Conservation (phyloP, 305 asterid genomes). For the Coffea humblotiana region DNA sequence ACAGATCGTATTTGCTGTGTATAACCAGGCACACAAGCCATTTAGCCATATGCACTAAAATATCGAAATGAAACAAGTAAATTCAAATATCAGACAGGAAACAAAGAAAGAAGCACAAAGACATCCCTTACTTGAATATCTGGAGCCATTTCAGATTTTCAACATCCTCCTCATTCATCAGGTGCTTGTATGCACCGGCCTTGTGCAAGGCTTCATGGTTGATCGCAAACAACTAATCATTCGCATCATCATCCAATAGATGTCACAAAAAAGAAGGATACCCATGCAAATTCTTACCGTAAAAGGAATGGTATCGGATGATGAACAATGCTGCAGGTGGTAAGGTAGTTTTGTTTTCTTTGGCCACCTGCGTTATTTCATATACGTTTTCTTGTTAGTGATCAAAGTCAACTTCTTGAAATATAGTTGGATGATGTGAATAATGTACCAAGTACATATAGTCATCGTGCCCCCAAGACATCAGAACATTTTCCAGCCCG, state of each 20-base stretch:
- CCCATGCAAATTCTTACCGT: slow-evolving; percentile 25
- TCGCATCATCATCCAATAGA: background rate
- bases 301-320: slow-evolving; percentile 57
- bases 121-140: slow-evolving; percentile 40
- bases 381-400: background rate
- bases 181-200: slow-evolving; percentile 47
- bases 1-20: slow-evolving; percentile 28
- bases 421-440: background rate
- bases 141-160: slow-evolving; percentile 60
- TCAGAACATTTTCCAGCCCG: slow-evolving; percentile 55
- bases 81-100: background rate
- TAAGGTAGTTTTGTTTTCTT: slow-evolving; percentile 44
- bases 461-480: slow-evolving; percentile 66
- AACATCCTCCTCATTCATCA: slow-evolving; percentile 56
- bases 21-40: background rate
- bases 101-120: background rate
- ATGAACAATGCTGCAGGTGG: slow-evolving; percentile 63
- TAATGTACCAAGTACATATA: slow-evolving; percentile 50
- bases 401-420: background rate
- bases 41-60: background rate
- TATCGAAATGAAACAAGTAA: background rate
- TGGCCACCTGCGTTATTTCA: slow-evolving; percentile 47
- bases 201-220: slow-evolving; percentile 47
- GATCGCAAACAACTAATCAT: background rate
- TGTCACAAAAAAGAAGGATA: background rate